phyloP scores from a whole-genome alignment of 805 yeast genomes.

The Osmozyma mogii region DNA sequence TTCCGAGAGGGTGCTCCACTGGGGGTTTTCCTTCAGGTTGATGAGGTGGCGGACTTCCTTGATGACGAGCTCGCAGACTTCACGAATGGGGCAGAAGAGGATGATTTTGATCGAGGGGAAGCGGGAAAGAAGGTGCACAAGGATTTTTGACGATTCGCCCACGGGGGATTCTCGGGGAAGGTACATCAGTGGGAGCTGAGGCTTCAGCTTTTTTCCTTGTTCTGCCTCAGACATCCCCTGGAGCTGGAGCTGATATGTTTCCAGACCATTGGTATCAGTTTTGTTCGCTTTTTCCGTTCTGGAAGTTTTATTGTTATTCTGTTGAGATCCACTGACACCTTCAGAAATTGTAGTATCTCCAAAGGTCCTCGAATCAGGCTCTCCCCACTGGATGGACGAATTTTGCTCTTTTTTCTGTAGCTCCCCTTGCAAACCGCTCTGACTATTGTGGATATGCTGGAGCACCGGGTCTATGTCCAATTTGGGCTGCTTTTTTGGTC shows the following conservation, averaged over 20 bases:
- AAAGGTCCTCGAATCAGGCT: too few species aligned
- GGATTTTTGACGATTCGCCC: slow-evolving; percentile 64
- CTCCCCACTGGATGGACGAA: background rate
- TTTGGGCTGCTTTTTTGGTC: slow-evolving; percentile 5
- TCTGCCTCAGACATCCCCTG: too few species aligned
- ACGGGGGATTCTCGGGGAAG: slow-evolving; percentile 58
- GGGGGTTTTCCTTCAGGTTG: slow-evolving; percentile 23
- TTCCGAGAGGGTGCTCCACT: slow-evolving; percentile 34
- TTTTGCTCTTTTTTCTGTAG: too few species aligned
- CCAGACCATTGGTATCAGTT: too few species aligned
- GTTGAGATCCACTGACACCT: too few species aligned
- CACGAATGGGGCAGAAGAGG: slow-evolving; percentile 82
- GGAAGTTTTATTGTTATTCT: too few species aligned
- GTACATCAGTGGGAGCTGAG: slow-evolving; percentile 10
- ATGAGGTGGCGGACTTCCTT: slow-evolving; percentile 64
- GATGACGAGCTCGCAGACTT: slow-evolving; percentile 81
- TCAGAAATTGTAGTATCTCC: too few species aligned
- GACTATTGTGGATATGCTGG: slow-evolving; percentile 5
- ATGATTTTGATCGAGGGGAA: slow-evolving; percentile 62
- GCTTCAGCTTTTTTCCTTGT: too few species aligned
- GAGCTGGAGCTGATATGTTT: too few species aligned
- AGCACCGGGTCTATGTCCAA: slow-evolving; percentile 6
- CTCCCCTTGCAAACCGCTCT: too few species aligned
- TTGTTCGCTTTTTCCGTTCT: too few species aligned
- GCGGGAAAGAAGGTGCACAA: slow-evolving; percentile 55